These are phyloP conservation scores for Macrocybe gigantea DNA, from an alignment of 768 basidiomycete genomes.

Conservation along the genomic window DNA sequence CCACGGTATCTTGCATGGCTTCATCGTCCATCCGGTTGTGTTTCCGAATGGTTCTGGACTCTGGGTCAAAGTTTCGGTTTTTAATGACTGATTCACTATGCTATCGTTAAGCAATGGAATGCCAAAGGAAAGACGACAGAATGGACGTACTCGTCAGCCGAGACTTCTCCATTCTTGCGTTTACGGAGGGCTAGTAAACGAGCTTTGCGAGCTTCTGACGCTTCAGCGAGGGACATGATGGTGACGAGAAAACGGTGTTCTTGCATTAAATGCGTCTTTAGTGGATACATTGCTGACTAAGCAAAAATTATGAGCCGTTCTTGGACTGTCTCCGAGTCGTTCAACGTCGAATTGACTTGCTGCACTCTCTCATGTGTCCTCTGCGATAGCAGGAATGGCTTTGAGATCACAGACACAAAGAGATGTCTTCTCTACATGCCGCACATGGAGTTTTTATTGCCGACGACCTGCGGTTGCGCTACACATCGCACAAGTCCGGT, in stretches of 20 bases:
- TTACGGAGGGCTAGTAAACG: slow-evolving; percentile 74
- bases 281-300: slow-evolving; percentile 23
- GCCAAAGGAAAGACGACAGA: background rate
- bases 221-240: slow-evolving; percentile 60
- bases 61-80: slow-evolving; percentile 87
- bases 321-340: background rate
- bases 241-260: background rate
- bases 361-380: background rate
- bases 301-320: slow-evolving; percentile 4
- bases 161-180: slow-evolving; percentile 54
- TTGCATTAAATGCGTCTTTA: slow-evolving; percentile 1
- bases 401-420: too few relatives aligned
- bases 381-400: background rate
- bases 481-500: too few relatives aligned
- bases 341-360: background rate
- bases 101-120: slow-evolving; percentile 8
- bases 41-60: slow-evolving; percentile 73
- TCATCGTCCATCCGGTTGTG: slow-evolving; percentile 46
- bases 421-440: too few relatives aligned
- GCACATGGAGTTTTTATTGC: too few relatives aligned
- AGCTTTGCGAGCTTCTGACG: slow-evolving; percentile 76
- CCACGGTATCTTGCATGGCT: slow-evolving; percentile 77
- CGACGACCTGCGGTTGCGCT: too few relatives aligned
- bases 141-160: slow-evolving; percentile 30
- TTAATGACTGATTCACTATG: slow-evolving; percentile 47